These are phyloP conservation scores for Brassica cretica DNA, from an alignment of 345 rosid genomes.

Conservation along the genomic window DNA sequence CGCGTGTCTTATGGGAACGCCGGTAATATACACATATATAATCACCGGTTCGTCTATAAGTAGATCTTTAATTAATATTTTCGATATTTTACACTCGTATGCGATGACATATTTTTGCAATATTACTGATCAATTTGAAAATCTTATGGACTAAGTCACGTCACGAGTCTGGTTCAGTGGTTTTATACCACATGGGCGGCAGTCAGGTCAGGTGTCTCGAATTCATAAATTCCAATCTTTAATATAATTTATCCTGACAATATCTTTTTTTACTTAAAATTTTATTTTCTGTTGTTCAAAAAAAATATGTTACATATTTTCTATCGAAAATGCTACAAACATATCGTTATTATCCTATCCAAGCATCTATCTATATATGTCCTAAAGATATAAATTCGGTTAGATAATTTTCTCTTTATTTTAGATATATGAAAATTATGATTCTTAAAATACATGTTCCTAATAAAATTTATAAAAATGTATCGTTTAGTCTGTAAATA, in stretches of 20 bases:
- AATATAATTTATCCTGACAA: not conserved
- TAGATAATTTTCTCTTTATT: too few species aligned
- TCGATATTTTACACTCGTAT: not conserved
- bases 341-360: not conserved
- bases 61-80: not conserved
- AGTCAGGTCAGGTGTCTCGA: constrained; percentile 8
- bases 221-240: not conserved
- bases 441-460: too few species aligned
- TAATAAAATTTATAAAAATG: too few species aligned
- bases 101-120: constrained; percentile 5
- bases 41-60: constrained; percentile 21
- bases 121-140: constrained; percentile 2
- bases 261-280: not conserved
- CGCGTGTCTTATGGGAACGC: constrained; percentile 15
- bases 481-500: too few species aligned
- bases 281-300: not conserved
- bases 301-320: not conserved
- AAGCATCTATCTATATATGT: too few species aligned
- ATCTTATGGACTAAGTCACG: not conserved
- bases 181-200: constrained; percentile 1
- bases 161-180: not conserved
- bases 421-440: too few species aligned
- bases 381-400: too few species aligned
- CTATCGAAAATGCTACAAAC: not conserved
- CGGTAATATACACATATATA: not conserved